Conservation (phyloP, 129 eudicot species). For the Arctium lappa region DNA sequence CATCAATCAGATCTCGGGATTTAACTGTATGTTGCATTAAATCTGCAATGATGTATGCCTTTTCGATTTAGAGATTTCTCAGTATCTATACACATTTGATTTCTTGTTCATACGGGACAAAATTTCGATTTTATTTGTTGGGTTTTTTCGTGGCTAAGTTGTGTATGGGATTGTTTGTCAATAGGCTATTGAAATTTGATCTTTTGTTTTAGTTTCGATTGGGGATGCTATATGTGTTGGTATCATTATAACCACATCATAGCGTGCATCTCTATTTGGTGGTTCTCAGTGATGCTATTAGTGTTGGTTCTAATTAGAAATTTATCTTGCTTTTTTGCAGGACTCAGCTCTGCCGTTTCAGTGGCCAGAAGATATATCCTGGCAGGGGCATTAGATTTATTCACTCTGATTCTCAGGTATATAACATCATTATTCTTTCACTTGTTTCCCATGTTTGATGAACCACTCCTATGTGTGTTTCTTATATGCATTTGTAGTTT, state of each 20-base stretch:
- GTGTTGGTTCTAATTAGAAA: background rate
- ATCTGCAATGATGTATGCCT: background rate
- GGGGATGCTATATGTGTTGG: background rate
- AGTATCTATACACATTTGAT: background rate
- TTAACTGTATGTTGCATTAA: background rate
- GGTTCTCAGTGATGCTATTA: background rate
- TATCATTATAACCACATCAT: background rate
- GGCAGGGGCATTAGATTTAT: slow-evolving; percentile 35
- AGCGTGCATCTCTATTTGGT: background rate
- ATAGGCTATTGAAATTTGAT: background rate
- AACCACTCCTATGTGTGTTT: too few species aligned
- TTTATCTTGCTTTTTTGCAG: background rate
- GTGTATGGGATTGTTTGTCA: background rate
- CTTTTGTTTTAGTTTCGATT: background rate
- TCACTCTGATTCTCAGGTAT: slow-evolving; percentile 31
- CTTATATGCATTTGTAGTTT: background rate
- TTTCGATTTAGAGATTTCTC: background rate
- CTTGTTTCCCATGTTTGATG: background rate
- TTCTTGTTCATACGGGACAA: background rate
- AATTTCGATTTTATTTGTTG: background rate
- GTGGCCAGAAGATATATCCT: slow-evolving; percentile 26
- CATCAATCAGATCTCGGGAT: background rate
- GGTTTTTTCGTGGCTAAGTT: background rate
- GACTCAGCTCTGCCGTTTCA: slow-evolving; percentile 29
- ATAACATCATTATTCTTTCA: background rate